Evolutionary conservation across 177 flowering plant species (phyloP), one percentile per base, ranked within the genome.

Genomic region (Vitis hybrid): DNA sequence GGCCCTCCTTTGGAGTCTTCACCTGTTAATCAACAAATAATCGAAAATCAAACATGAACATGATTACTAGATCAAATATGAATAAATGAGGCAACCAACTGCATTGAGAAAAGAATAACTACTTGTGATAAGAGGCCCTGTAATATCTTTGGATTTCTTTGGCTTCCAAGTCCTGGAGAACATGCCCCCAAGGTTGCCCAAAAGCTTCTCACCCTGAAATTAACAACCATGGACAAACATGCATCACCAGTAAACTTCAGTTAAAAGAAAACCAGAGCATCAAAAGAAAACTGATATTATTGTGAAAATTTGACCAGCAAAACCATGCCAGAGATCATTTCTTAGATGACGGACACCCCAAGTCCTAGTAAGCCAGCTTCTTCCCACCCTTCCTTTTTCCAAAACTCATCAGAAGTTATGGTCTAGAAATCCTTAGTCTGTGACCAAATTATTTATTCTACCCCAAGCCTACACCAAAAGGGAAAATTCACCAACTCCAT

Each of bases 161-260:
- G 98, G 92, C 83, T 86, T 94, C 99, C 99, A 94, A 5, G 97
- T 82, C 80, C 71, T 94, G 7, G 99, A 90, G 74, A 94, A 93
- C 77, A 94, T 83, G 45, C 98, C 95, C 0, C 99, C 97, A 66
- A 94, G 92, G 77, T 82, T 88, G 49, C 90, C 90, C 68, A 93
- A 71, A 62, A 93, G 84, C 77, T 89, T 89, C 76, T 89, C 88
- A 12, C 88, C 88, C 88, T 85, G 77, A 50, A 56, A 66, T 26
- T n/a, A 53, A 13, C 45, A 5, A 18, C 8, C 16, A 57, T 14
- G 20, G 60, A n/a, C 9, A 20, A 57, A 11, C 60, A 14, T 18
- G 19, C 10, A 54, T 19, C 53, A 45, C 9, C 5, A 60, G 51
- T 26, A 26, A 26, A 26, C 29, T 26, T 26, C 29, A 26, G 29